These are phyloP conservation scores for Zygosaccharomyces rouxii DNA, from an alignment of 805 yeast genomes.

Conservation along the genomic window DNA sequence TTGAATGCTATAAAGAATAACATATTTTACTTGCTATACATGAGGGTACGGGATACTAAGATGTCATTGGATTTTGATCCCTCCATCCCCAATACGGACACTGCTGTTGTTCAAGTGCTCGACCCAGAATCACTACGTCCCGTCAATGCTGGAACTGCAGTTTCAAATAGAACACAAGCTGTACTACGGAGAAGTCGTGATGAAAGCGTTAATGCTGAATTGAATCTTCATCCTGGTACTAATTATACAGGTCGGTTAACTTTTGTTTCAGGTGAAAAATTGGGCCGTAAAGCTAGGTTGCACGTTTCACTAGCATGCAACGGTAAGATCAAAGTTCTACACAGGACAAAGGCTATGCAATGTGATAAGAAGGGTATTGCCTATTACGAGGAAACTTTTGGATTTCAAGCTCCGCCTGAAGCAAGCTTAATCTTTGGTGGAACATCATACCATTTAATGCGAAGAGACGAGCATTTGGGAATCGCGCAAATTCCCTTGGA, in stretches of 20 bases:
- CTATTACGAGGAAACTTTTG: slow-evolving; percentile 58
- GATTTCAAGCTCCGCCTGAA: slow-evolving; percentile 63
- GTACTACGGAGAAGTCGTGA: slow-evolving; percentile 14
- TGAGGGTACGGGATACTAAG: not conserved
- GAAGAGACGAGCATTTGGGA: slow-evolving; percentile 63
- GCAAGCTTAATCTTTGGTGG: slow-evolving; percentile 58
- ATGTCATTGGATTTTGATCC: slow-evolving; percentile 23
- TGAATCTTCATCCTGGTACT: slow-evolving; percentile 33
- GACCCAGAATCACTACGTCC: slow-evolving; percentile 14
- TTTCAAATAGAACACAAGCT: too few relatives aligned
- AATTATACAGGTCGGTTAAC: slow-evolving; percentile 49
- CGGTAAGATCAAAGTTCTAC: slow-evolving; percentile 50
- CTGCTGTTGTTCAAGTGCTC: slow-evolving; percentile 22
- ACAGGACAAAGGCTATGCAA: slow-evolving; percentile 59
- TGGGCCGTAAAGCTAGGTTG: slow-evolving; percentile 44
- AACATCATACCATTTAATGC: slow-evolving; percentile 64
- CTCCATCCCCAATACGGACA: slow-evolving; percentile 29
- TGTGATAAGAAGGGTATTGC: slow-evolving; percentile 41
- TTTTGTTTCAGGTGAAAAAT: slow-evolving; percentile 45
- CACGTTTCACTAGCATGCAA: slow-evolving; percentile 47
- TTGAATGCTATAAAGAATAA: too few relatives aligned
- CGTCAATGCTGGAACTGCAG: slow-evolving; percentile 15
- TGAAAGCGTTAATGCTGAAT: slow-evolving; percentile 24
- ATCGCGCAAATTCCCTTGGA: slow-evolving; percentile 48
- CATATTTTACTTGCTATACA: not conserved